phyloP scores from a whole-genome alignment of 345 rosid species.

The Melastoma malabathricum region DNA sequence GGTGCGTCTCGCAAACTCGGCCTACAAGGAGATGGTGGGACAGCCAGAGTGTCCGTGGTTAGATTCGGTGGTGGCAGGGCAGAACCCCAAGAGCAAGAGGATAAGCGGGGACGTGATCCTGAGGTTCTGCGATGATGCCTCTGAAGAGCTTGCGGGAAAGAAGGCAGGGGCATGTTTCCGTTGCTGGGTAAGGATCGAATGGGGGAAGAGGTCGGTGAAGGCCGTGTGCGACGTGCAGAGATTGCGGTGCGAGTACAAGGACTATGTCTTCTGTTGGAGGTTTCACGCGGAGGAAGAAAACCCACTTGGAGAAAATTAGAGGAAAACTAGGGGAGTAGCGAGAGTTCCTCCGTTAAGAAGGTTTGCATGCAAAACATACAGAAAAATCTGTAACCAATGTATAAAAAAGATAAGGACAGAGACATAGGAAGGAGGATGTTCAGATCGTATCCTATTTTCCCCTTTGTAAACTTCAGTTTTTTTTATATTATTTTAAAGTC shows the following conservation, averaged over 20 bases:
- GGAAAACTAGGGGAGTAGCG: too few species aligned
- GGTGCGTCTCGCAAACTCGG: conserved; percentile 78
- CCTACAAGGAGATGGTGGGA: conserved; percentile 88
- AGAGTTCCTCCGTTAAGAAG: too few species aligned
- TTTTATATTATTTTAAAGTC: too few species aligned
- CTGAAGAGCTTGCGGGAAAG: conserved; percentile 18
- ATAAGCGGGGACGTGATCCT: conserved; percentile 78
- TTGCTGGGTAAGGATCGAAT: conserved; percentile 85
- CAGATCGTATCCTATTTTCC: too few species aligned
- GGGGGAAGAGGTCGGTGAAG: conserved; percentile 32
- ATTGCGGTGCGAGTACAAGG: conserved; percentile 50
- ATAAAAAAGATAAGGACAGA: too few species aligned
- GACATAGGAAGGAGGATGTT: too few species aligned
- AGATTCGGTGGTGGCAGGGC: conserved; percentile 32
- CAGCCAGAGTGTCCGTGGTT: conserved; percentile 96
- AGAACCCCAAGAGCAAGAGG: conserved; percentile 29
- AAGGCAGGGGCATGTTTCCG: conserved; percentile 40
- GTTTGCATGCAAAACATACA: too few species aligned
- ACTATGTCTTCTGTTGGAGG: conserved; percentile 66
- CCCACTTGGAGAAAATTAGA: too few species aligned
- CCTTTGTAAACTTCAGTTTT: too few species aligned
- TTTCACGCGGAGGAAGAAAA: conserved; percentile 26
- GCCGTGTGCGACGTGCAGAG: conserved; percentile 65
- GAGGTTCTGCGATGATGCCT: conserved; percentile 21
- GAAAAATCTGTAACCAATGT: too few species aligned